Percentiles rank a stretch among this genome's conserved stretches.
phyloP scores from a whole-genome alignment of 2,329 filamentous ascomycete species.

The Aschersonia sp. region DNA sequence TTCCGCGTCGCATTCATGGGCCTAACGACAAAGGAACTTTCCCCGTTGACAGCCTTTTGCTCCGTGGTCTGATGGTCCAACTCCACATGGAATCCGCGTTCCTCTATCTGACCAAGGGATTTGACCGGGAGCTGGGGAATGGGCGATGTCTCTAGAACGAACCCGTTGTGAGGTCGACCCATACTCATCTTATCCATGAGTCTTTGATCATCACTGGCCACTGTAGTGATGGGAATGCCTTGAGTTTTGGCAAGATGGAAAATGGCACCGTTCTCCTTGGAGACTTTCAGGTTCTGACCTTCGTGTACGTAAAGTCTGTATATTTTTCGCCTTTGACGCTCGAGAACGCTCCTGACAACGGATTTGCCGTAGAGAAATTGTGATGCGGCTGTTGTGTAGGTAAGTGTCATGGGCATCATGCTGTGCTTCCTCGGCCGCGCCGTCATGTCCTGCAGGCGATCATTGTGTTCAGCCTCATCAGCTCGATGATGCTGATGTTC shows the following conservation, averaged over 20 bases:
- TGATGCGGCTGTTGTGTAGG: constrained; percentile 70
- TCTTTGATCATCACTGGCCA: constrained; percentile 45
- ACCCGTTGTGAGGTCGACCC: constrained; percentile 78
- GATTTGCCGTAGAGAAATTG: constrained; percentile 83
- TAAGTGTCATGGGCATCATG: constrained; percentile 22
- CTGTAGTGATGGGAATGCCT: constrained; percentile 39
- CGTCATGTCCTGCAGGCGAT: not conserved
- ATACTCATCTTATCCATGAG: constrained; percentile 73
- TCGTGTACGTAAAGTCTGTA: constrained; percentile 74
- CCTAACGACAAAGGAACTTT: constrained; percentile 29
- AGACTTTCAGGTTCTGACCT: constrained; percentile 37
- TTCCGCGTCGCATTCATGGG: constrained; percentile 24
- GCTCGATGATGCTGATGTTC: not conserved
- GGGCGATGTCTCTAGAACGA: constrained; percentile 74
- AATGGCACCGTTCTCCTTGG: constrained; percentile 27
- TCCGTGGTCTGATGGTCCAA: constrained; percentile 58
- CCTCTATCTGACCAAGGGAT: constrained; percentile 36
- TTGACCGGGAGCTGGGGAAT: constrained; percentile 57
- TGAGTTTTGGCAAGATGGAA: constrained; percentile 29
- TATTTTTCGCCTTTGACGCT: constrained; percentile 48
- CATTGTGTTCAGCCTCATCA: not conserved
- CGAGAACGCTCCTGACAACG: constrained; percentile 66
- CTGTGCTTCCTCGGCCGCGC: constrained; percentile 9
- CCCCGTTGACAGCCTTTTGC: constrained; percentile 60
- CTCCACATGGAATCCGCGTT: constrained; percentile 39